phyloP scores from a whole-genome alignment of 1,139 yeast species.

The Sugiyamaella pinicola region DNA sequence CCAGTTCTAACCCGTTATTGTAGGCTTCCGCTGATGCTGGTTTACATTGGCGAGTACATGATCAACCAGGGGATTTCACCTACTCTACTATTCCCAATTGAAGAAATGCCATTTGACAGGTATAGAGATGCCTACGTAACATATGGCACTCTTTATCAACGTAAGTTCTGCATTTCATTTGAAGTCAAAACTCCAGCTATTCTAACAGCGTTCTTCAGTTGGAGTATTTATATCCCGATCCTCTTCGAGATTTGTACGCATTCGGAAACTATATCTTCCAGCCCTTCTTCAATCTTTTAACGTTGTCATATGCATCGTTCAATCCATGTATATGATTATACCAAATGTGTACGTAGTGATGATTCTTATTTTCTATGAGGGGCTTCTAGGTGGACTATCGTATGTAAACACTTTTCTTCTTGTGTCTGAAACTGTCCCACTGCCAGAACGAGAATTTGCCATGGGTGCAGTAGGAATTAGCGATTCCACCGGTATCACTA shows the following conservation, averaged over 20 bases:
- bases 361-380: constrained; percentile 76
- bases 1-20: constrained; percentile 39
- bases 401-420: constrained; percentile 85
- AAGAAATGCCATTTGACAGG: constrained; percentile 65
- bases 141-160: constrained; percentile 88
- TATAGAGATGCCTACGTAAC: constrained; percentile 89
- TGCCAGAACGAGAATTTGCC: constrained; percentile 72
- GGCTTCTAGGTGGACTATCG: constrained; percentile 80
- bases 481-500: constrained; percentile 82
- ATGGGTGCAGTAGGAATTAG: constrained; percentile 94
- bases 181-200: neutral
- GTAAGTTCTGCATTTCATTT: constrained; percentile 26
- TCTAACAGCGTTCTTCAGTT: constrained; percentile 35
- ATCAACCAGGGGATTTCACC: constrained; percentile 94
- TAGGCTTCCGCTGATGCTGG: constrained; percentile 81
- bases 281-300: constrained; percentile 71
- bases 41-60: constrained; percentile 81
- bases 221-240: constrained; percentile 93
- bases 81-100: constrained; percentile 74
- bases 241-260: constrained; percentile 65
- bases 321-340: constrained; percentile 59
- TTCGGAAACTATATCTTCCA: constrained; percentile 60
- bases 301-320: constrained; percentile 58
- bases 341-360: constrained; percentile 71
- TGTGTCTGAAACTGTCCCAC: constrained; percentile 65